Percentiles rank a stretch among this genome's conserved stretches.
Evolutionary conservation across 371 early-diverging fungal genomes (phyloP).

Genomic region (Actinomucor elegans): DNA sequence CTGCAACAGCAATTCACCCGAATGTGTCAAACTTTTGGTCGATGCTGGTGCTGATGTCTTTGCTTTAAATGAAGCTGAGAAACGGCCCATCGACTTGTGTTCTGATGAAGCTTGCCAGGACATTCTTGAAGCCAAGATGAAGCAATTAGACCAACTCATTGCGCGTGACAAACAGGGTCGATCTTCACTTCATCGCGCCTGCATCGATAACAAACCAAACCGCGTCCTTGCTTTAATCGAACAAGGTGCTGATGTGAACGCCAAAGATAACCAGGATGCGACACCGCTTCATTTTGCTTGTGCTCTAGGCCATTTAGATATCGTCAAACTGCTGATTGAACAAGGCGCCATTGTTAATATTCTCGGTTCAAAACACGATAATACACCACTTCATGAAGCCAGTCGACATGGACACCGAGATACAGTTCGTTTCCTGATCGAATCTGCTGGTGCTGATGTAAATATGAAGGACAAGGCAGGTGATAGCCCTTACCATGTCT

Average conservation of each 20-base stretch:
- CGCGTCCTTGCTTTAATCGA: slow-evolving; percentile 10
- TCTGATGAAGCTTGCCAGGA: slow-evolving; percentile 33
- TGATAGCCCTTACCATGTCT: slow-evolving; percentile 59
- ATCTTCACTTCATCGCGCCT: slow-evolving; percentile 35
- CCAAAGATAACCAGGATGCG: slow-evolving; percentile 64
- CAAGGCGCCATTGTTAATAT: slow-evolving; percentile 71
- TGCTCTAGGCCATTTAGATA: slow-evolving; percentile 58
- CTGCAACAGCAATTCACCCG: slow-evolving; percentile 63
- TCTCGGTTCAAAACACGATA: slow-evolving; percentile 43
- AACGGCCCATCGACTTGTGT: slow-evolving; percentile 57
- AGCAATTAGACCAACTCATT: slow-evolving; percentile 34
- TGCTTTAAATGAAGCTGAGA: slow-evolving; percentile 57
- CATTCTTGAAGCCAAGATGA: slow-evolving; percentile 29
- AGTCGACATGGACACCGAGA: slow-evolving; percentile 57
- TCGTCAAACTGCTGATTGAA: slow-evolving; percentile 67
- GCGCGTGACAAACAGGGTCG: slow-evolving; percentile 29
- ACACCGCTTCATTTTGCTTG: slow-evolving; percentile 85
- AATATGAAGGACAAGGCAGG: slow-evolving; percentile 51
- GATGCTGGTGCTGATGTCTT: slow-evolving; percentile 62
- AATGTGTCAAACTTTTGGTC: slow-evolving; percentile 59
- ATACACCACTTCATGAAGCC: slow-evolving; percentile 83
- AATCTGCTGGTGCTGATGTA: slow-evolving; percentile 65
- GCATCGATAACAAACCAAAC: slow-evolving; percentile 15
- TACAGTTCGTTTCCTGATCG: slow-evolving; percentile 59
- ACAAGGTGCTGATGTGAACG: slow-evolving; percentile 80